Evolutionary conservation across 75 land plant genomes (phyloP), one percentile per base, ranked within the genome.

Genomic region (Chamaecyparis obtusa): DNA sequence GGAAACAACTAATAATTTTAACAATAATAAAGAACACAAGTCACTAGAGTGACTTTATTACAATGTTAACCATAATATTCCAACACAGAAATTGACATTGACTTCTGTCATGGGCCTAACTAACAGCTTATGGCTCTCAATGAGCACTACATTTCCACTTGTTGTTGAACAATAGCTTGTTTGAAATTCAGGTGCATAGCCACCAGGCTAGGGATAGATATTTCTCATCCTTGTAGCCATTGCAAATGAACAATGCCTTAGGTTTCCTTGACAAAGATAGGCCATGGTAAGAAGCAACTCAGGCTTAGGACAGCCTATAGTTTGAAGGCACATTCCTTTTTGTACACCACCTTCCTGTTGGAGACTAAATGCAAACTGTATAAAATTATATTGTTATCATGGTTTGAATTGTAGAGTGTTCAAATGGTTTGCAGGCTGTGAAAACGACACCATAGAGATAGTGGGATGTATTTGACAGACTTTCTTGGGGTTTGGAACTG

Each of bases 211-310:
- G 91, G 3, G 93, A 78, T 37, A 96, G 88, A 85, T 97, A 97
- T 80, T 97, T 95, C 10, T 86, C 93, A 78, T 97, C 99, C 79
- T 97, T 97, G 92, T 95, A 97, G 10, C 99, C 99, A 83, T 97
- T 97, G 87, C 99, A 97, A 32, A 97, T 76, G 84, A 97, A 89
- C 35, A 97, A 86, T 0, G 96, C 87, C 2, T 96, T 94, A 1
- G 92, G 89, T 87, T 90, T 15, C 93, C 94, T 44, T 89, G 91
- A 75, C 93, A 86, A 85, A 97, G 87, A 82, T 92, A 89, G 82
- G 91, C 90, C 94, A 97, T 96, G 9, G 98, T 95, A 67, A 97
- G 89, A 15, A 97, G 92, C n/a, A 97, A 93, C 92, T 97, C 99
- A 6, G 99, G 94, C 92, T 97, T 97, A 10, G 99, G 95, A 16